These are phyloP conservation scores for Pseudocercospora vitis DNA, from an alignment of 2,329 filamentous ascomycete species.

Conservation along the genomic window DNA sequence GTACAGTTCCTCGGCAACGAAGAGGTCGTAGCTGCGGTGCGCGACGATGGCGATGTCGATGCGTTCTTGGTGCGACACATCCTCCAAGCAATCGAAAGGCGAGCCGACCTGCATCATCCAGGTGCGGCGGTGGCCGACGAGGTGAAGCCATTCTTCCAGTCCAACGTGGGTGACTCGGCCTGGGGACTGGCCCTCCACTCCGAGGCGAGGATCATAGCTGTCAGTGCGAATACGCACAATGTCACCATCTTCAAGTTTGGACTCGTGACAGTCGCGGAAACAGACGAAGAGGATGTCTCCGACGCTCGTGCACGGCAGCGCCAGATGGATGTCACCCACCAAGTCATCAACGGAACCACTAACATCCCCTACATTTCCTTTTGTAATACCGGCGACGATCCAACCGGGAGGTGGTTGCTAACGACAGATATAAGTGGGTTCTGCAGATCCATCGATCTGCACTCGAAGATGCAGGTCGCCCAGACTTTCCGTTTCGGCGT, in stretches of 20 bases:
- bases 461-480: conserved; percentile 22
- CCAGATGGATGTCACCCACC: conserved; percentile 32
- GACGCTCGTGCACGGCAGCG: conserved; percentile 1
- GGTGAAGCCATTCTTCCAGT: conserved; percentile 64
- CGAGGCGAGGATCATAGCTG: conserved; percentile 78
- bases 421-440: conserved; percentile 54
- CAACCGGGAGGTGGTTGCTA: conserved; percentile 56
- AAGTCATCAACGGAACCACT: conserved; percentile 33
- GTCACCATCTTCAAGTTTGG: conserved; percentile 59
- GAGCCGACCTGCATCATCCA: conserved; percentile 33
- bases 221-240: conserved; percentile 70
- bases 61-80: conserved; percentile 43
- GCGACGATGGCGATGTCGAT: conserved; percentile 59
- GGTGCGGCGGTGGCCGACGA: conserved; percentile 43
- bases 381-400: conserved; percentile 58
- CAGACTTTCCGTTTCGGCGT: conserved; percentile 32
- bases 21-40: conserved; percentile 52
- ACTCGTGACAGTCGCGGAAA: conserved; percentile 19
- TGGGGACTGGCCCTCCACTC: conserved; percentile 88
- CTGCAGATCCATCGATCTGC: conserved; percentile 35
- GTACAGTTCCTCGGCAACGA: conserved; percentile 48
- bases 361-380: conserved; percentile 63
- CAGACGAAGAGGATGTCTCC: conserved; percentile 27
- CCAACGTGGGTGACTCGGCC: conserved; percentile 74
- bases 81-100: conserved; percentile 36